Conservation (phyloP, 2,329 filamentous ascomycete species). For the Aspergillus glaucus region DNA sequence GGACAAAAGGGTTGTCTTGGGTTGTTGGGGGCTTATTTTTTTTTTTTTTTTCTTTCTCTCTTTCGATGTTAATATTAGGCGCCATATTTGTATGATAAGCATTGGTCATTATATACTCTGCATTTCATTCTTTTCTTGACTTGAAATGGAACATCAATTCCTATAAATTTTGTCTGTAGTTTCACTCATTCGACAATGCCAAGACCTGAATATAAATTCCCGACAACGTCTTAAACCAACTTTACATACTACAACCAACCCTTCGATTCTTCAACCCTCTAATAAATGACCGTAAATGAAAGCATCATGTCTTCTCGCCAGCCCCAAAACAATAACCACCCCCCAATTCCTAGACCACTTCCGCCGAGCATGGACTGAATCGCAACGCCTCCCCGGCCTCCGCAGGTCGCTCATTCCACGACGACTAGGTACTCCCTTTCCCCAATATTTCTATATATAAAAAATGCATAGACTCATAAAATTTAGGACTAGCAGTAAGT, state of each 20-base stretch:
- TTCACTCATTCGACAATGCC: too few species aligned
- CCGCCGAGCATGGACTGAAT: constrained; percentile 22
- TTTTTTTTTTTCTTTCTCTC: neutral
- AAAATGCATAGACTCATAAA: constrained; percentile 1
- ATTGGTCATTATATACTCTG: neutral
- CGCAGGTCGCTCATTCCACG: constrained; percentile 14
- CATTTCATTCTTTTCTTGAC: neutral
- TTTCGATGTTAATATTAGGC: constrained; percentile 1
- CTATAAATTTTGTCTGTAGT: too few species aligned
- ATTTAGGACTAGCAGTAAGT: constrained; percentile 71
- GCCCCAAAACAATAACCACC: constrained; percentile 16
- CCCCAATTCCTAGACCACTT: constrained; percentile 25
- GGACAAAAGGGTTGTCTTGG: neutral
- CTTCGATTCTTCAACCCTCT: neutral
- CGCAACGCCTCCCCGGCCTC: constrained; percentile 7
- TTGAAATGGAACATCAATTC: too few species aligned
- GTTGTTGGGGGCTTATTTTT: neutral
- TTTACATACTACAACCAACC: neutral
- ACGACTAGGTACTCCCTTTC: constrained; percentile 19
- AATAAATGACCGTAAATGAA: constrained; percentile 10
- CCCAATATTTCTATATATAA: neutral
- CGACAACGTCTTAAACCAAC: too few species aligned
- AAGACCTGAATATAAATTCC: too few species aligned
- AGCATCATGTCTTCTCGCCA: constrained; percentile 2
- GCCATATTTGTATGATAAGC: neutral